Evolutionary conservation across 345 rosid species (phyloP).

Genomic region (Punica granatum): DNA sequence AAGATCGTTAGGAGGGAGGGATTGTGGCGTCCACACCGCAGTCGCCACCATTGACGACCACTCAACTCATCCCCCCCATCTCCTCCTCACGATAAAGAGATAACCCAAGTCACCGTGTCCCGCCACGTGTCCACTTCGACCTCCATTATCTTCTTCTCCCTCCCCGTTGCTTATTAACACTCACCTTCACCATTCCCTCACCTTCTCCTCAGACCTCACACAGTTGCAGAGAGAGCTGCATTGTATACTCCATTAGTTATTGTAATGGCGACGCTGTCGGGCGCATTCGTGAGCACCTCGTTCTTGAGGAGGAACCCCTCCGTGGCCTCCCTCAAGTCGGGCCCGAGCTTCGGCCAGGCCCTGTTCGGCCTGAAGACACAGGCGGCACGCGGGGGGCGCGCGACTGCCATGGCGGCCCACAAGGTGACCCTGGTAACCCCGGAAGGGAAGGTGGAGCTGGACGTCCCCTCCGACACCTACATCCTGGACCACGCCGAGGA

Average conservation of each 20-base stretch:
- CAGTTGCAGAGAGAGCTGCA: neutral
- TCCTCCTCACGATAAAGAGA: slow-evolving; percentile 22
- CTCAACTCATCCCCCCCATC: neutral
- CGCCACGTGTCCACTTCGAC: slow-evolving; percentile 59
- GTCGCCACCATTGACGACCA: neutral
- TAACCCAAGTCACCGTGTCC: slow-evolving; percentile 32
- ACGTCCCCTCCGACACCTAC: slow-evolving; percentile 51
- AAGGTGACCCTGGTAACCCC: slow-evolving; percentile 80
- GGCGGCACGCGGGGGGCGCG: slow-evolving; percentile 42
- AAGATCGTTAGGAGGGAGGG: neutral
- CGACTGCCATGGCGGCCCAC: slow-evolving; percentile 54
- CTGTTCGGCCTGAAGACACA: slow-evolving; percentile 53
- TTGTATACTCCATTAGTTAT: neutral
- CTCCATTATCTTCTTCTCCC: slow-evolving; percentile 16
- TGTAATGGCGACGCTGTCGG: slow-evolving; percentile 45
- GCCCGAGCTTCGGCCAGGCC: slow-evolving; percentile 30
- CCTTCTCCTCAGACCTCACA: neutral
- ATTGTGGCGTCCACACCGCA: slow-evolving; percentile 13
- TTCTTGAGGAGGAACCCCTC: slow-evolving; percentile 43
- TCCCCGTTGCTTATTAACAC: slow-evolving; percentile 13
- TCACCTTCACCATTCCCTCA: neutral
- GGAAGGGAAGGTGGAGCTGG: slow-evolving; percentile 39
- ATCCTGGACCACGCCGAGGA: slow-evolving; percentile 74
- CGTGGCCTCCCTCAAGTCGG: slow-evolving; percentile 34
- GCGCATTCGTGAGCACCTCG: slow-evolving; percentile 54